Base-by-base conservation (phyloP, 2,329 filamentous ascomycete genomes). In the Phyllosticta citrichinensis region DNA sequence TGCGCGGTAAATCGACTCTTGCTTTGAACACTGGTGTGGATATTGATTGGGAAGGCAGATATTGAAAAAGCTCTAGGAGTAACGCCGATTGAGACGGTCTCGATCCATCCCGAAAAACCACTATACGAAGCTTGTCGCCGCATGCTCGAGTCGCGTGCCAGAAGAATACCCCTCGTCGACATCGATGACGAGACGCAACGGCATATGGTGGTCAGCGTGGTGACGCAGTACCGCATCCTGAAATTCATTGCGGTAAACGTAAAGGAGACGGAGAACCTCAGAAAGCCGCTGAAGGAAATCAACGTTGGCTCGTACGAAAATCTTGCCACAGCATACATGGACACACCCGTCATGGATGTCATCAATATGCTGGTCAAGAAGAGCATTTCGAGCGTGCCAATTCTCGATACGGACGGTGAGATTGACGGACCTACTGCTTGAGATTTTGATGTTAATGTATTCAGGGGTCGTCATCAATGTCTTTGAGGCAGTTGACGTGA, bases 231-330 rank as follows among this genome's bases (percentile, higher is more conserved):
- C 75, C 88, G 95, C 62, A 97, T 99, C 67, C 83, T 99, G 65
- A 99, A 99, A 73, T 99, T 99, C 73, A 95, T 99, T 64, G 92
- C 94, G 11, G 93, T 99, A 75, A 99, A 99, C 75, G 86, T 89
- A 51, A 86, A 87, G 67, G 89, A 96, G 71, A 97, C 93, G 4
- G 87, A 95, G 68, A 83, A 91, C 70, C 78, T 99, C 63, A 89
- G 90, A 71, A 97, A 96, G 76, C 87, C 91, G 10, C 80, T 99
- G 61, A 84, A 85, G 63, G 91, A 97, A 64, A 83, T 97, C 60
- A 84, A 85, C 25, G 80, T 99, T 9, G 95, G 94, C 57, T 93
- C 91, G 1, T 97, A 96, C 73, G 78, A 81, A 22, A 82, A 90
- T 66, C 77, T 99, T 61, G 85, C 87, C 52, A 96, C 91, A 3